A percentile compares a stretch with the other conserved stretches of the same genome.
Evolutionary conservation across 331 rosid species (phyloP).

Genomic region (Dryas integrifolia): DNA sequence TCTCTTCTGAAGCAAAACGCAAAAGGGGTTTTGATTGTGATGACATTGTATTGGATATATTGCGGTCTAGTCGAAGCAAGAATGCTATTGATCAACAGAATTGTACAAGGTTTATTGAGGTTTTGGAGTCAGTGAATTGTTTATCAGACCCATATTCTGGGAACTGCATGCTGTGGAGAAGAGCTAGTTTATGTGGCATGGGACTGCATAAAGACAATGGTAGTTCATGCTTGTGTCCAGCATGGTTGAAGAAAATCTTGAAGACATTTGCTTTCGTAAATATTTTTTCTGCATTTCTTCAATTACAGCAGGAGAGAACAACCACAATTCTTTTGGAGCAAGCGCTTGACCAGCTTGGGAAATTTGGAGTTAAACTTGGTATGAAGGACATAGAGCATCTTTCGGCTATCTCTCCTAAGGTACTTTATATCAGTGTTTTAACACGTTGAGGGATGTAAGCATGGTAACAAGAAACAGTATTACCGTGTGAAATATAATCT

Average conservation of each 20-base stretch:
- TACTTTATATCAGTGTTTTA: slow-evolving; percentile 14
- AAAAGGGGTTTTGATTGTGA: slow-evolving; percentile 33
- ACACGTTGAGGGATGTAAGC: neutral
- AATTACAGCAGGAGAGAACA: slow-evolving; percentile 42
- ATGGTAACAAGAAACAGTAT: neutral
- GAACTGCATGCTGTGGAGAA: slow-evolving; percentile 56
- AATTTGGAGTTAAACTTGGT: slow-evolving; percentile 48
- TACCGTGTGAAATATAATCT: neutral
- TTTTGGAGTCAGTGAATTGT: slow-evolving; percentile 64
- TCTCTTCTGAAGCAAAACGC: slow-evolving; percentile 14
- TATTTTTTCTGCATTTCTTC: slow-evolving; percentile 52
- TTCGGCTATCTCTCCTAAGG: slow-evolving; percentile 69
- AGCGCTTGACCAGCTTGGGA: slow-evolving; percentile 50
- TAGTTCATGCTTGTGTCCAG: slow-evolving; percentile 65
- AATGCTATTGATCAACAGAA: slow-evolving; percentile 40
- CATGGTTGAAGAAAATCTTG: slow-evolving; percentile 72
- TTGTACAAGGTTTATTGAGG: slow-evolving; percentile 40
- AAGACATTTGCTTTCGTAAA: slow-evolving; percentile 76
- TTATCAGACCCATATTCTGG: slow-evolving; percentile 55
- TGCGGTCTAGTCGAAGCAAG: slow-evolving; percentile 24
- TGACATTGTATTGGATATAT: slow-evolving; percentile 47
- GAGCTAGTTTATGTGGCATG: slow-evolving; percentile 27
- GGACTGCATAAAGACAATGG: slow-evolving; percentile 19
- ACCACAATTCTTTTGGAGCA: slow-evolving; percentile 43
- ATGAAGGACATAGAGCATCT: slow-evolving; percentile 58